phyloP scores from a whole-genome alignment of 2,329 filamentous ascomycete genomes.

The Paraphaeosphaeria sporulosa region DNA sequence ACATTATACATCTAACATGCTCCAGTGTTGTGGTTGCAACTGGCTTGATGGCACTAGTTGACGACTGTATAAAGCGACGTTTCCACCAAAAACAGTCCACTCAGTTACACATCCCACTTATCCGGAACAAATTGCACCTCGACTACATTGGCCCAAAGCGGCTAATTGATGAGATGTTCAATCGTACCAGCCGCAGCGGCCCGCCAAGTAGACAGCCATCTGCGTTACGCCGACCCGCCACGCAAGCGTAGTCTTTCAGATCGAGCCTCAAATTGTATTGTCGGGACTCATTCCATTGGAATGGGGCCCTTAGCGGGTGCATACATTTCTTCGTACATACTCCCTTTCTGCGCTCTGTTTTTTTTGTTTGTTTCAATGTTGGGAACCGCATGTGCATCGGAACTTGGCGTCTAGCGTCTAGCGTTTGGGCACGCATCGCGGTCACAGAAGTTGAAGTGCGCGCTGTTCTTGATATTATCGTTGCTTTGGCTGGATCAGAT shows the following conservation, averaged over 20 bases:
- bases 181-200: conserved; percentile 50
- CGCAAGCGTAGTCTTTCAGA: conserved; percentile 15
- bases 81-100: conserved; percentile 68
- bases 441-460: conserved; percentile 25
- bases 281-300: conserved; percentile 21
- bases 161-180: conserved; percentile 70
- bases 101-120: conserved; percentile 60
- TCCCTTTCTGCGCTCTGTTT: conserved; percentile 21
- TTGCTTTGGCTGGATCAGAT: conserved; percentile 13
- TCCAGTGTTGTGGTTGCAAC: conserved; percentile 84
- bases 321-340: conserved; percentile 36
- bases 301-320: conserved; percentile 23
- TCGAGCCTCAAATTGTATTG: conserved; percentile 23
- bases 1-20: conserved; percentile 27
- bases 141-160: conserved; percentile 69
- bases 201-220: conserved; percentile 36
- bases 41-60: conserved; percentile 86
- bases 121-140: conserved; percentile 62
- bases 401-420: conserved; percentile 25
- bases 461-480: conserved; percentile 22
- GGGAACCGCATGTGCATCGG: conserved; percentile 26
- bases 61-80: conserved; percentile 85
- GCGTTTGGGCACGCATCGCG: conserved; percentile 28
- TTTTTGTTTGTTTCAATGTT: conserved; percentile 25
- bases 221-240: conserved; percentile 33